phyloP scores from a whole-genome alignment of 805 yeast species.

The Suhomyces kilbournensis region DNA sequence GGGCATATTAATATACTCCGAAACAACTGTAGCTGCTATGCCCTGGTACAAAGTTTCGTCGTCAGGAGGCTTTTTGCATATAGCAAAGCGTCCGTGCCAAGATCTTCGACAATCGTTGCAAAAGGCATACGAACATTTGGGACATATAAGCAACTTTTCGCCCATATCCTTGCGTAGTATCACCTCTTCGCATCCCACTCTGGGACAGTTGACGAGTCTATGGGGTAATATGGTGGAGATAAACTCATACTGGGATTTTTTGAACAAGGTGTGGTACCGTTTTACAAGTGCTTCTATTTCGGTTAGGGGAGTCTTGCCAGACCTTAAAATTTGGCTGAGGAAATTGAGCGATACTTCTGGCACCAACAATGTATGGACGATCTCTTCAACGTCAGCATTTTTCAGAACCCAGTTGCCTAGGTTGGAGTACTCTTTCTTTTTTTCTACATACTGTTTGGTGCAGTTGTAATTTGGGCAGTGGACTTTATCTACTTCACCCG shows the following conservation, averaged over 20 bases:
- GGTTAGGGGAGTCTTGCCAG: neutral
- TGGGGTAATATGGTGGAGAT: slow-evolving; percentile 45
- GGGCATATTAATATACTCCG: slow-evolving; percentile 30
- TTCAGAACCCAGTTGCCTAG: slow-evolving; percentile 20
- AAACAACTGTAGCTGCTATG: slow-evolving; percentile 31
- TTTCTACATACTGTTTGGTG: slow-evolving; percentile 23
- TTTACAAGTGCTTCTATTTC: slow-evolving; percentile 16
- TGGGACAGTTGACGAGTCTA: slow-evolving; percentile 51
- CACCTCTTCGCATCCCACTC: slow-evolving; percentile 42
- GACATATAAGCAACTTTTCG: slow-evolving; percentile 49
- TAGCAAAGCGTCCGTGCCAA: slow-evolving; percentile 56
- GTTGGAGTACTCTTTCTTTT: slow-evolving; percentile 16
- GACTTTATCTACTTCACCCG: slow-evolving; percentile 49
- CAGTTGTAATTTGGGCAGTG: slow-evolving; percentile 60
- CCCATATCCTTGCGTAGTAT: slow-evolving; percentile 47
- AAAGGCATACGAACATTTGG: slow-evolving; percentile 49
- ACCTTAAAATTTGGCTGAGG: slow-evolving; percentile 28
- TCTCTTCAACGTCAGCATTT: slow-evolving; percentile 8
- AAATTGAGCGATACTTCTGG: slow-evolving; percentile 37
- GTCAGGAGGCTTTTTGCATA: slow-evolving; percentile 33
- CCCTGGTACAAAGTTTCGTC: slow-evolving; percentile 20
- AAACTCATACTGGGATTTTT: slow-evolving; percentile 39
- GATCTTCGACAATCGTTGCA: slow-evolving; percentile 56
- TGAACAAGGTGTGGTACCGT: slow-evolving; percentile 39
- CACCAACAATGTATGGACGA: slow-evolving; percentile 29